phyloP scores from a whole-genome alignment of 2,329 filamentous ascomycete species.

The Fusarium torulosum region DNA sequence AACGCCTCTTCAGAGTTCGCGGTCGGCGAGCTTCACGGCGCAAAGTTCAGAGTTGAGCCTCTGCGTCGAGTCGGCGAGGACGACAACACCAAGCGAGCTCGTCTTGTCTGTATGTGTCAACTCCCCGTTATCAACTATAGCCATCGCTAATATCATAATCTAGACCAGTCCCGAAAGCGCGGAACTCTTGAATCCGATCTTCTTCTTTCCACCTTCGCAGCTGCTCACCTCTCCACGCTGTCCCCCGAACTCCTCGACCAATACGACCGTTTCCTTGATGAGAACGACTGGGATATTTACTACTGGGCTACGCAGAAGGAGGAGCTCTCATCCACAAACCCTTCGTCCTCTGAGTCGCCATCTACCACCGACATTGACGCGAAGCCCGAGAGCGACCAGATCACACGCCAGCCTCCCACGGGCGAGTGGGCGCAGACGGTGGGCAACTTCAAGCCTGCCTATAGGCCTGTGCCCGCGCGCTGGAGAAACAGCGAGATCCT shows the following conservation, averaged over 20 bases:
- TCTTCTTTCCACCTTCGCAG: slow-evolving; percentile 94
- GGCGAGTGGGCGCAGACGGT: slow-evolving; percentile 98
- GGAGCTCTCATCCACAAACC: slow-evolving; percentile 60
- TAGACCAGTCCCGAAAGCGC: slow-evolving; percentile 93
- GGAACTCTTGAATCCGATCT: slow-evolving; percentile 97
- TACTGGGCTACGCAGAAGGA: slow-evolving; percentile 96
- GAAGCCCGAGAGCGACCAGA: slow-evolving; percentile 49
- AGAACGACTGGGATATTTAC: slow-evolving; percentile 99
- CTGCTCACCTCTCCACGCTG: slow-evolving; percentile 82
- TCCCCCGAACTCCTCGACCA: slow-evolving; percentile 77
- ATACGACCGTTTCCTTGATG: slow-evolving; percentile 94
- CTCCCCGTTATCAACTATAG: not conserved
- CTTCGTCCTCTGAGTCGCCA: slow-evolving; percentile 45
- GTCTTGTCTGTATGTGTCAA: slow-evolving; percentile 73
- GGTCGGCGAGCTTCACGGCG: slow-evolving; percentile 89
- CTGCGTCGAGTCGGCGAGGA: slow-evolving; percentile 87
- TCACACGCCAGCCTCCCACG: slow-evolving; percentile 54
- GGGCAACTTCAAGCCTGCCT: slow-evolving; percentile 93
- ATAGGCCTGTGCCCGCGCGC: slow-evolving; percentile 86
- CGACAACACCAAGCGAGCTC: slow-evolving; percentile 85
- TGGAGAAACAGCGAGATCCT: slow-evolving; percentile 90
- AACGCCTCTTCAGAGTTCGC: slow-evolving; percentile 68
- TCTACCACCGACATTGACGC: slow-evolving; percentile 31
- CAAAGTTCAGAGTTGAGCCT: slow-evolving; percentile 90
- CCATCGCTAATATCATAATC: slow-evolving; percentile 2